Conservation (phyloP, 805 yeast species). For the Zygoascus tannicola region DNA sequence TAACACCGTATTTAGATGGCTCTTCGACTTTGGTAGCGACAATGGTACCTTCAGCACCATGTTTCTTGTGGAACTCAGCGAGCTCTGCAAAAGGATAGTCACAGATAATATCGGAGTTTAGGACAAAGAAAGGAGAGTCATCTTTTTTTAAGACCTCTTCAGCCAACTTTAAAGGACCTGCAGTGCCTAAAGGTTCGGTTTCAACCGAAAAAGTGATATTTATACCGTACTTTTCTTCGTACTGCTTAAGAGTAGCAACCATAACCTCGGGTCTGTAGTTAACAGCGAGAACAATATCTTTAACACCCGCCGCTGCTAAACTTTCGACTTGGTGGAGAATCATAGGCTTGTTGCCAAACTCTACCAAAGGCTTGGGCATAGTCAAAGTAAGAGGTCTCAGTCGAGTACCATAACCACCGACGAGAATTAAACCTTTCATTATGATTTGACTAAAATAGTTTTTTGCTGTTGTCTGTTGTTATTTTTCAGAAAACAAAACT, state of each 20-base stretch:
- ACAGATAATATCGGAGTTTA: slow-evolving; percentile 97
- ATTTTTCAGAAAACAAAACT: too few species aligned
- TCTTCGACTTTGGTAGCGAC: slow-evolving; percentile 99
- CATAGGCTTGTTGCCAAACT: slow-evolving; percentile 99
- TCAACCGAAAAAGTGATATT: slow-evolving; percentile 94
- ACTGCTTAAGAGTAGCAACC: slow-evolving; percentile 90
- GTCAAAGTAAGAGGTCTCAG: slow-evolving; percentile 96
- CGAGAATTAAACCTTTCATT: slow-evolving; percentile 96
- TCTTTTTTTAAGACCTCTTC: slow-evolving; percentile 90
- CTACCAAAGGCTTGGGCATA: slow-evolving; percentile 93
- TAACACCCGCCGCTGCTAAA: slow-evolving; percentile 94
- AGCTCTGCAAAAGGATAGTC: slow-evolving; percentile 95
- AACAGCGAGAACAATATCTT: slow-evolving; percentile 96
- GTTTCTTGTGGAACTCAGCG: slow-evolving; percentile 85
- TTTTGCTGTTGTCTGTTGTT: too few species aligned
- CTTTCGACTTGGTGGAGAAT: slow-evolving; percentile 98
- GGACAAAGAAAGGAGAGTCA: slow-evolving; percentile 91
- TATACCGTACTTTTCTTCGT: slow-evolving; percentile 92
- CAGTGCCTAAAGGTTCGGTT: slow-evolving; percentile 98
- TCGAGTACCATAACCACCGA: slow-evolving; percentile 99
- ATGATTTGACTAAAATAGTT: slow-evolving; percentile 2
- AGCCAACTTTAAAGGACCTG: slow-evolving; percentile 97
- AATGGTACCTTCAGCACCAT: slow-evolving; percentile 97
- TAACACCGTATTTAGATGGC: slow-evolving; percentile 99
- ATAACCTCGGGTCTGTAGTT: slow-evolving; percentile 99